Evolutionary conservation across 106 monocot genomes (phyloP), one percentile per base, ranked within the genome.

Genomic region (Dendrobium chrysotoxum): DNA sequence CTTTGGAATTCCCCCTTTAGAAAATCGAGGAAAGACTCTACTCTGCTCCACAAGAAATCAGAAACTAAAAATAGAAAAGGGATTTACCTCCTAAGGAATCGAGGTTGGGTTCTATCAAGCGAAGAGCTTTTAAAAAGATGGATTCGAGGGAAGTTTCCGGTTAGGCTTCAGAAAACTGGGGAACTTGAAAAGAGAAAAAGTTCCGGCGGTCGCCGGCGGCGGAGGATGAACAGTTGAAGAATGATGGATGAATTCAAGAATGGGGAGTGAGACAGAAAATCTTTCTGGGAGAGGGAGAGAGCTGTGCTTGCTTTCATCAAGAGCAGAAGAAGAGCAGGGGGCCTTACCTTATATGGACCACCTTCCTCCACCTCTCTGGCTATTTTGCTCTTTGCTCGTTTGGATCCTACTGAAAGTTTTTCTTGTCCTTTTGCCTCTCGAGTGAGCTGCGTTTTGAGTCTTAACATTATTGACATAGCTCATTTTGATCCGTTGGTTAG

Each of bases 81-180:
- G 73, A 28, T 23, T 64, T 39, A 77, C 84, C 57, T 57, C 57
- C 18, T 0, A 5, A 17, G 57, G 57, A 57, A 57, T 57, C 57
- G 20, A 57, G 18, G 5, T n/a, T n/a, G 16, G 18, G 15, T 57
- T 57, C 25, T 83, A 28, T 58, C 66, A 79, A 79, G 80, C 38
- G 77, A 28, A 18, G 18, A 54, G 53, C 17, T 16, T 54, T 54
- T 18, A 0, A 35, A 35, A 35, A 35, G 35, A 35, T 35, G 35
- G 35, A 35, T 35, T 35, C n/a, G 8, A 5, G 7, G 23, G 61
- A 5, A n/a, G 61, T 25, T 4, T n/a, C 57, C 1, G 17, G 5
- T 57, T 2, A 18, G 21, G 57, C 7, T 8, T n/a, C 25, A 42
- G 71, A 54, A 47, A 28, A 45, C 76, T 50, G 21, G 11, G 75